Base-by-base conservation (phyloP, 805 yeast species). In the Starmera quercuum region DNA sequence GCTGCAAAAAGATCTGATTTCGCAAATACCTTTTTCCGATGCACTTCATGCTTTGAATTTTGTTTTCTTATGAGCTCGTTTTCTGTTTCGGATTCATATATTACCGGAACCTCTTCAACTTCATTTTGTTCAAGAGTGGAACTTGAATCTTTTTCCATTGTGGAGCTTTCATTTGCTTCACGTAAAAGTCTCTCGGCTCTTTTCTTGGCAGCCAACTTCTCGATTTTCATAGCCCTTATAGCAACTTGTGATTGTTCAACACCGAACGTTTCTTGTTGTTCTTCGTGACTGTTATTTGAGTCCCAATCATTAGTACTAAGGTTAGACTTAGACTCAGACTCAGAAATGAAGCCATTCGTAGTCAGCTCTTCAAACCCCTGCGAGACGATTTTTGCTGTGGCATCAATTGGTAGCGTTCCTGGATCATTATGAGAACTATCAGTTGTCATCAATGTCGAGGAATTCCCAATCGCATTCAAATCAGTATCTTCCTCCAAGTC, bases 1-100 rank as follows among this genome's bases (percentile, higher is more conserved):
- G 52, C 54, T 18, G 47, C 45, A 15, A 51, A 36, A 16, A 51
- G 26, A 4, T 42, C 38, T 2, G 35, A 31, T 19, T 42, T 47
- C 20, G 29, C 40, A 25, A 51, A 51, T 6, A 23, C 36, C 30
- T 47, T 51, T 5, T 37, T 41, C 3, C 40, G 38, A 11, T 25
- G 32, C 3, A 37, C 32, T 17, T 35, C 41, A 13, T 46, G 37
- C 25, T 34, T 36, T n/a, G 43, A 22, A 5, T 26, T 26, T n/a
- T 36, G 33, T 6, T n/a, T 25, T 3, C 25, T 18, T 3, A 26
- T 33, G 7, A 34, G 41, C 1, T 45, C 38, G 20, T 33, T 43
- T 17, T 41, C 46, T 13, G 34, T 37, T 4, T 34, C 38, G 7
- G 36, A 26, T 6, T 39, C 32, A n/a, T 30, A 31, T 4, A 31